These are phyloP conservation scores for Fragosphaeria purpurea DNA, from an alignment of 2,329 filamentous ascomycete genomes.

Conservation along the genomic window DNA sequence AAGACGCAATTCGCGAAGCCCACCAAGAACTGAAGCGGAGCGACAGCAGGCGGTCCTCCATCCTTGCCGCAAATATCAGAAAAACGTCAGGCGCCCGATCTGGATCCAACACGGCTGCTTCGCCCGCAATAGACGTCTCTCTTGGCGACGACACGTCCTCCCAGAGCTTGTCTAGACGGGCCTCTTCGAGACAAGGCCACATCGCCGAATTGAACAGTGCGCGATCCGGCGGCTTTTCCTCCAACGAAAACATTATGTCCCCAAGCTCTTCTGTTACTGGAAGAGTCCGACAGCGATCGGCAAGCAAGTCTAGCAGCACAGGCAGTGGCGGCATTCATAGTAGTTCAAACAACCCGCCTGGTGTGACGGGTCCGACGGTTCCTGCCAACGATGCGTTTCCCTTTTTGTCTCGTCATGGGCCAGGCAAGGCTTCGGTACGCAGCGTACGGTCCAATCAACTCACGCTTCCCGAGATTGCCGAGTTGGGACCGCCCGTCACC, in stretches of 20 bases:
- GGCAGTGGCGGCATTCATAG: slow-evolving; percentile 10
- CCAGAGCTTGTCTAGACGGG: slow-evolving; percentile 13
- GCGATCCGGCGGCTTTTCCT: slow-evolving; percentile 60
- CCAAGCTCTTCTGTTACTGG: slow-evolving; percentile 53
- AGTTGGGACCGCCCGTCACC: slow-evolving; percentile 40
- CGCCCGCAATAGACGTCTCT: slow-evolving; percentile 11
- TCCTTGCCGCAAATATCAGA: slow-evolving; percentile 39
- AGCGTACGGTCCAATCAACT: slow-evolving; percentile 41
- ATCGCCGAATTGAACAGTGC: slow-evolving; percentile 62
- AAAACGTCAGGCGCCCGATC: slow-evolving; percentile 8
- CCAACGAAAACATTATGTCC: slow-evolving; percentile 57
- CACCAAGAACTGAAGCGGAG: slow-evolving; percentile 61
- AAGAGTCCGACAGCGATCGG: slow-evolving; percentile 43
- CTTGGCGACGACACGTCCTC: neutral
- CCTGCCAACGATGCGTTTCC: slow-evolving; percentile 23
- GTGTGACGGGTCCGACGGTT: slow-evolving; percentile 1
- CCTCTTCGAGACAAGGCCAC: slow-evolving; percentile 34
- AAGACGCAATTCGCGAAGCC: slow-evolving; percentile 65
- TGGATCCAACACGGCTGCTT: neutral
- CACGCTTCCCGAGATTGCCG: slow-evolving; percentile 46
- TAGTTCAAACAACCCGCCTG: neutral
- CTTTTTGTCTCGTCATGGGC: slow-evolving; percentile 39
- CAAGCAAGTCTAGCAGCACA: slow-evolving; percentile 38
- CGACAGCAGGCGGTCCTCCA: slow-evolving; percentile 56
- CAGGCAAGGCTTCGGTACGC: slow-evolving; percentile 43